Evolutionary conservation across 108 stramenopile species (phyloP), one percentile per base, ranked within the genome.

Genomic region (Cyclostephanos tholiformis): DNA sequence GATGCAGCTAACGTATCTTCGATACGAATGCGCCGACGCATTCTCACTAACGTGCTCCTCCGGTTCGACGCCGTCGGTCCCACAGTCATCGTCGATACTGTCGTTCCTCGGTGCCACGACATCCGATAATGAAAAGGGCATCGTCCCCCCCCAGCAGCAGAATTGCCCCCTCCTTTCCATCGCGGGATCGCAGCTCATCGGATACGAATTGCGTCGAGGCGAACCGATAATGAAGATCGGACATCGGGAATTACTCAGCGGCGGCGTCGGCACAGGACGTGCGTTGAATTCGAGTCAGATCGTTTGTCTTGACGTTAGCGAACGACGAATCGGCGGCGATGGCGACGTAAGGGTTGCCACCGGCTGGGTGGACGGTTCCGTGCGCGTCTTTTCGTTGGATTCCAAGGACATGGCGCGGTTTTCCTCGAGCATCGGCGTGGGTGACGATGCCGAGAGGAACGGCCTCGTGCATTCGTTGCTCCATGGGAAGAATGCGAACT

Each of bases 11-110:
- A 94, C 91, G 16, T 94, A 94, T 79, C 85, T 94, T 30, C 87
- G 93, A 60, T 94, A 92, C 80, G 93, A 94, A 74, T 94, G 93
- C 64, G 93, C 91, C 44, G 93, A 94, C 77, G 82, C 89, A 26
- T 94, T 94, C 71, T 91, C 91, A 1, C 74, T 94, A 44, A 67
- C 89, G 17, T 70, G 73, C 29, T 76, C 82, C 36, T 69, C 86
- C 12, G 83, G 82, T 6, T 84, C 92, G 9, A 86, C 92, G 6
- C 81, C 88, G 12, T 85, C 91, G 11, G 80, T 77, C 26, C 76
- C 76, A 8, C 76, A 77, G 27, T 88, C 92, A 35, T 87, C 90
- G 66, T 79, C 84, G 26, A 85, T 74, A 36, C 63, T 94, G 26
- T 78, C 85, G 9, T 91, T 94, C 71, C 63, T 88, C 22, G 72